phyloP scores from a whole-genome alignment of 148 eudicot genomes.

The Diospyros kaki region DNA sequence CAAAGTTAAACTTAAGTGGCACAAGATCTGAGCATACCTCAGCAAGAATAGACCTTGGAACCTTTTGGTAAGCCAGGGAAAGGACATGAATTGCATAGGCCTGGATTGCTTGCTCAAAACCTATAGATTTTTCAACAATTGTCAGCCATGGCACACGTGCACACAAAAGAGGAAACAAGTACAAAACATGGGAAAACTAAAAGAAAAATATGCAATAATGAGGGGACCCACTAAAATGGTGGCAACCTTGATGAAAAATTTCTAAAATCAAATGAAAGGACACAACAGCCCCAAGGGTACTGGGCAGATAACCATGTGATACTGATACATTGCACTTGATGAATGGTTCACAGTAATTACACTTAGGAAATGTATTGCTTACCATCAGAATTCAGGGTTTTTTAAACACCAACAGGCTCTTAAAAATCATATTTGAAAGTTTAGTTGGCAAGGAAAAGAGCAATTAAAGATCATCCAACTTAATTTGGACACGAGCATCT shows the following conservation, averaged over 20 bases:
- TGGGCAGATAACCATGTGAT: background rate
- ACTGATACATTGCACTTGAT: background rate
- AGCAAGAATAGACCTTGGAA: slow-evolving; percentile 79
- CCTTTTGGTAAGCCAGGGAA: slow-evolving; percentile 70
- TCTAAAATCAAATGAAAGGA: background rate
- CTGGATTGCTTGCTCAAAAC: slow-evolving; percentile 95
- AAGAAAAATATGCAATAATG: background rate
- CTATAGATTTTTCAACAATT: slow-evolving; percentile 29
- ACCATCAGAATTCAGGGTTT: background rate
- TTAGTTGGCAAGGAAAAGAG: background rate
- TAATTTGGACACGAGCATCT: background rate
- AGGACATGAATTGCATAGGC: slow-evolving; percentile 86
- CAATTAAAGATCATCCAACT: background rate
- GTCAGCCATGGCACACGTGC: background rate
- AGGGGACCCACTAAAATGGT: background rate
- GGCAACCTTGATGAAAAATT: background rate
- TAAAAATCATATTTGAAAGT: background rate
- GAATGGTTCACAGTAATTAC: background rate
- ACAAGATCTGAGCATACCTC: slow-evolving; percentile 50
- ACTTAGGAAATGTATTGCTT: background rate
- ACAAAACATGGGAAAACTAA: background rate
- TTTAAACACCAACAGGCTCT: background rate
- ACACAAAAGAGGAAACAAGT: background rate
- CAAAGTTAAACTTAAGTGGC: background rate
- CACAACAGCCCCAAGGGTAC: background rate